Evolutionary conservation across 768 basidiomycete genomes (phyloP), one percentile per base, ranked within the genome.

Genomic region (Paxillus involutus): DNA sequence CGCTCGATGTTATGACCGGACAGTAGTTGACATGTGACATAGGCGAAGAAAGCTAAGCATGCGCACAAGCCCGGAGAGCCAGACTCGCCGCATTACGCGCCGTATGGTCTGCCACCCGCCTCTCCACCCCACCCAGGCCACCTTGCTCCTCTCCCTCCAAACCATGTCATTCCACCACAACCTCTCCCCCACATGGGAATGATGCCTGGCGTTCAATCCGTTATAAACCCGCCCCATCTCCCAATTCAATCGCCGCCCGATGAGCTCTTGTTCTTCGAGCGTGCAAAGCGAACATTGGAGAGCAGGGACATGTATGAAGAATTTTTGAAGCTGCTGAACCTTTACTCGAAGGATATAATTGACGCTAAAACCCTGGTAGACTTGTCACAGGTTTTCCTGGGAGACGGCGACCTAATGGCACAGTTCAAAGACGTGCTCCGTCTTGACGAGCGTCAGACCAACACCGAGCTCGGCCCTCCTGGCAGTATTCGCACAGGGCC

Each of bases 261-360:
- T 56, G 94, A 97, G 64, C 80, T 94, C 32, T 75, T 89, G 12
- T 98, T 98, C 79, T 98, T 98, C 66, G 97, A 98, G 65, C 85
- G 91, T 40, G 91, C 94, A 58, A 96, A 90, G 71, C 87, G 85
- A 59, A 76, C 84, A 0, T 71, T 93, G 8, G 91, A 91, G 65
- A 82, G 77, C 67, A 80, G 83, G 55, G 89, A 89, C 49, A 79
- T 84, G 36, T 93, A 91, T 63, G 94, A 97, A 63, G 96, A 98
- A 61, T 98, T 98, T 71, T 75, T 98, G 63, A 98, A 96, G 74
- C 77, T 98, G 26, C 80, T 98, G 48, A 89, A 85, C 66, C 78
- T 98, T 46, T 99, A 90, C 72, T 87, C 91, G 14, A 89, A 88
- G 62, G 94, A 97, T 54, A 86, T 98, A 62, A 89, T 99, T 63